Evolutionary conservation across 768 basidiomycete genomes (phyloP).

Genomic region (Suillus discolor): DNA sequence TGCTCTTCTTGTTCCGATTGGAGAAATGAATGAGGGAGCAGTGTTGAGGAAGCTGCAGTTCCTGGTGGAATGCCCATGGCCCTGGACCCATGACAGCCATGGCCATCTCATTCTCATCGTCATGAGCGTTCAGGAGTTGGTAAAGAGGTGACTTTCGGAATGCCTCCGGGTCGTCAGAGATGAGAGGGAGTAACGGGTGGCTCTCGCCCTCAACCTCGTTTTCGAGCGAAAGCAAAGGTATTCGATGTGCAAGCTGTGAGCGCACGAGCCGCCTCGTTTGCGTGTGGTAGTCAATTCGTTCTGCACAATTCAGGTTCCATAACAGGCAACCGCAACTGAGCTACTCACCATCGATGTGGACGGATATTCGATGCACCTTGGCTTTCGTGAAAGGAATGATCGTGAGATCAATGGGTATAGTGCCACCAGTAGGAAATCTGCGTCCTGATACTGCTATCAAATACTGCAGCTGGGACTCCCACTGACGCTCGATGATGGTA

Average conservation of each 20-base stretch:
- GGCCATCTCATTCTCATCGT: constrained; percentile 57
- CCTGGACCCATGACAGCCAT: constrained; percentile 75
- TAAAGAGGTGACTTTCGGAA: constrained; percentile 69
- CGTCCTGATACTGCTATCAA: constrained; percentile 76
- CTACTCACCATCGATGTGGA: constrained; percentile 75
- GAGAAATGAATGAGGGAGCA: constrained; percentile 71
- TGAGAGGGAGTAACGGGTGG: constrained; percentile 75
- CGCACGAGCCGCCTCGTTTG: constrained; percentile 67
- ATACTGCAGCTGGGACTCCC: constrained; percentile 90
- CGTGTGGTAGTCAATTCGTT: constrained; percentile 81
- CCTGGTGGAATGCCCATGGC: constrained; percentile 81
- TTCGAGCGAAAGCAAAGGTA: constrained; percentile 65
- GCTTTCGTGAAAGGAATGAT: constrained; percentile 87
- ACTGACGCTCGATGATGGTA: constrained; percentile 83
- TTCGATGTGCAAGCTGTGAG: constrained; percentile 62
- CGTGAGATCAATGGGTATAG: constrained; percentile 75
- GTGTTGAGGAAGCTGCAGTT: constrained; percentile 67
- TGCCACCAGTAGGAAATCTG: constrained; percentile 86
- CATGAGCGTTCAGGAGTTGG: constrained; percentile 47
- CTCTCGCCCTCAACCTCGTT: constrained; percentile 50
- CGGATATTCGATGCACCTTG: constrained; percentile 74
- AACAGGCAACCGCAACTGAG: neutral
- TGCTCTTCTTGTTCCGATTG: constrained; percentile 74
- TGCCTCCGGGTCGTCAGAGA: constrained; percentile 66
- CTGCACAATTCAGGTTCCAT: constrained; percentile 37